Conservation (phyloP, 176 grass and related monocot species). For the Puya raimondii region DNA sequence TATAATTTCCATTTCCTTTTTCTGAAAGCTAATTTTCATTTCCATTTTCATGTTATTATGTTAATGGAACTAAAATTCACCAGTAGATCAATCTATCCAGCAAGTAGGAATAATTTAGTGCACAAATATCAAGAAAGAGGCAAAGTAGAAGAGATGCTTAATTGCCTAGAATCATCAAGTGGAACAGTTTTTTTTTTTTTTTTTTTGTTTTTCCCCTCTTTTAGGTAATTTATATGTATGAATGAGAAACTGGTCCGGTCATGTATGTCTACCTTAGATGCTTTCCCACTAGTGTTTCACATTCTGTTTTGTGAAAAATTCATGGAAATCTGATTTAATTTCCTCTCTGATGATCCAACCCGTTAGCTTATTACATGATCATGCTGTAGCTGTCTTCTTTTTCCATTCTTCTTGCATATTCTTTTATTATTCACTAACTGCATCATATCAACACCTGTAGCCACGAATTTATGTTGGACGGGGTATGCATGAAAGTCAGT, state of each 20-base stretch:
- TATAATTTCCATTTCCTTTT: too few species aligned
- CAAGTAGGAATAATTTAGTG: background rate
- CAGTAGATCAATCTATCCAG: background rate
- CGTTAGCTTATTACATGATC: background rate
- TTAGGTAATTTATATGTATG: too few species aligned
- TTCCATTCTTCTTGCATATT: background rate
- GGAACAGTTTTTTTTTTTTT: too few species aligned
- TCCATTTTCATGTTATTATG: background rate
- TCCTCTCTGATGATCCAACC: background rate
- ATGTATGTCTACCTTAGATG: background rate
- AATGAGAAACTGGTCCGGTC: too few species aligned
- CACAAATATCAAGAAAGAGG: background rate
- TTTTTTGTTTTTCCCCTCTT: too few species aligned
- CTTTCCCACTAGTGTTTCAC: background rate
- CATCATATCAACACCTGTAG: constrained; percentile 29
- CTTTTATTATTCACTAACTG: constrained; percentile 6
- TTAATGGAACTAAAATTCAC: background rate
- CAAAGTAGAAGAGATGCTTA: too few species aligned
- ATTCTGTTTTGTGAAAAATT: background rate
- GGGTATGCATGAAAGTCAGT: constrained; percentile 92
- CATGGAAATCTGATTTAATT: background rate
- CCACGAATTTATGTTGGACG: constrained; percentile 97
- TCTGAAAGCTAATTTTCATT: background rate
- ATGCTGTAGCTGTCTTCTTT: constrained; percentile 2
- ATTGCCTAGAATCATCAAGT: too few species aligned